These are phyloP conservation scores for Leptographium flavum DNA, from an alignment of 2,329 filamentous ascomycete species.

Conservation along the genomic window DNA sequence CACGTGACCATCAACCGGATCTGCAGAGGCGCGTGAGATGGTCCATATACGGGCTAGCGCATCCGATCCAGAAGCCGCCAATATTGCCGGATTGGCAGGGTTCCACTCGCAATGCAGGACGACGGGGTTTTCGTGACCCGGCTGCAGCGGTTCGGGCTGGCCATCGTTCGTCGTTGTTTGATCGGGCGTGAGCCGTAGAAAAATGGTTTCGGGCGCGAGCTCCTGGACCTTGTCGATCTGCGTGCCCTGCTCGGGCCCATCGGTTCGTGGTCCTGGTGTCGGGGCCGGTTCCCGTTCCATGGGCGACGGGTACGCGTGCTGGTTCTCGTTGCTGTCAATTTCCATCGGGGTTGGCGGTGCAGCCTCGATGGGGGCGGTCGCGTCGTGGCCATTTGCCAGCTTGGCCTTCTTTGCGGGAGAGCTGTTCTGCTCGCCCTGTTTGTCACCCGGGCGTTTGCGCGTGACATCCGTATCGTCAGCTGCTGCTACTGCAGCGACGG, in stretches of 20 bases:
- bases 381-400: constrained; percentile 48
- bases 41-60: constrained; percentile 58
- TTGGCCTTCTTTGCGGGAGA: constrained; percentile 44
- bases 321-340: constrained; percentile 34
- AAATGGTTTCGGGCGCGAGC: constrained; percentile 43
- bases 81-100: constrained; percentile 47
- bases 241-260: constrained; percentile 49
- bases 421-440: constrained; percentile 33
- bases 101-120: constrained; percentile 57
- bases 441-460: constrained; percentile 36
- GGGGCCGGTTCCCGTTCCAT: constrained; percentile 41
- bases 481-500: not conserved
- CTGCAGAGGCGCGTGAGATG: constrained; percentile 35
- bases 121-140: constrained; percentile 36
- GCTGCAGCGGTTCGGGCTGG: constrained; percentile 12
- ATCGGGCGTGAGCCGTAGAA: constrained; percentile 38
- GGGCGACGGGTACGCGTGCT: constrained; percentile 52
- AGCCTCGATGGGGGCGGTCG: constrained; percentile 28
- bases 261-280: constrained; percentile 39
- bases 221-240: constrained; percentile 51
- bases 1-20: constrained; percentile 34
- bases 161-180: constrained; percentile 21
- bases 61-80: constrained; percentile 55
- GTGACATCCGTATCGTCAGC: constrained; percentile 27
- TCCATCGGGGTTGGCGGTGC: constrained; percentile 38